Evolutionary conservation across 2,329 filamentous ascomycete genomes (phyloP).

Genomic region (Colletotrichum lupini): DNA sequence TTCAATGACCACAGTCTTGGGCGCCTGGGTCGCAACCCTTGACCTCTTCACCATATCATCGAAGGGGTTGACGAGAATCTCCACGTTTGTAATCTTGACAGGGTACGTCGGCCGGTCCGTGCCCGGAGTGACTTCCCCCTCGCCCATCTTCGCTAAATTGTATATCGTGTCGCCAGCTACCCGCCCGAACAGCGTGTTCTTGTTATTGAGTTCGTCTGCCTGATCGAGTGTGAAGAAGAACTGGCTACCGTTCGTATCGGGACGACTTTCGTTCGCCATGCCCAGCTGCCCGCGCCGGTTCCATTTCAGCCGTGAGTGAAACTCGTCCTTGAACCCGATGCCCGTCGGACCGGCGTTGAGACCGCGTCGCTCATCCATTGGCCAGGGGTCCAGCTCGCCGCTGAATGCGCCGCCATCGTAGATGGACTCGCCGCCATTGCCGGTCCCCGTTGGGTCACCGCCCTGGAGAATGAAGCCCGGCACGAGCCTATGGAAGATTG

Average conservation of each 20-base stretch:
- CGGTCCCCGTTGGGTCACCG: slow-evolving; percentile 93
- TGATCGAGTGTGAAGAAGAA: slow-evolving; percentile 96
- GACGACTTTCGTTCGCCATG: slow-evolving; percentile 90
- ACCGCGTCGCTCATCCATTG: slow-evolving; percentile 73
- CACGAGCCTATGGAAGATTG: slow-evolving; percentile 92
- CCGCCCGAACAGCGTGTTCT: slow-evolving; percentile 94
- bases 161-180: slow-evolving; percentile 96
- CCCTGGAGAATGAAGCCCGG: slow-evolving; percentile 95
- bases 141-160: slow-evolving; percentile 93
- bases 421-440: slow-evolving; percentile 90
- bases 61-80: slow-evolving; percentile 85
- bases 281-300: slow-evolving; percentile 89
- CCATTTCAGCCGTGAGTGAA: slow-evolving; percentile 92
- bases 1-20: slow-evolving; percentile 55
- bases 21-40: slow-evolving; percentile 63
- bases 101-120: slow-evolving; percentile 89
- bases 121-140: slow-evolving; percentile 82
- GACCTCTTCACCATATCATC: slow-evolving; percentile 81
- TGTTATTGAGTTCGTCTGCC: slow-evolving; percentile 84
- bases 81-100: slow-evolving; percentile 78
- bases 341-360: slow-evolving; percentile 69
- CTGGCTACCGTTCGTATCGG: slow-evolving; percentile 90
- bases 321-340: slow-evolving; percentile 81
- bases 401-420: slow-evolving; percentile 85
- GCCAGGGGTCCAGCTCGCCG: slow-evolving; percentile 78